Evolutionary conservation across 1,139 yeast species (phyloP).

Genomic region (Pichia sp.): DNA sequence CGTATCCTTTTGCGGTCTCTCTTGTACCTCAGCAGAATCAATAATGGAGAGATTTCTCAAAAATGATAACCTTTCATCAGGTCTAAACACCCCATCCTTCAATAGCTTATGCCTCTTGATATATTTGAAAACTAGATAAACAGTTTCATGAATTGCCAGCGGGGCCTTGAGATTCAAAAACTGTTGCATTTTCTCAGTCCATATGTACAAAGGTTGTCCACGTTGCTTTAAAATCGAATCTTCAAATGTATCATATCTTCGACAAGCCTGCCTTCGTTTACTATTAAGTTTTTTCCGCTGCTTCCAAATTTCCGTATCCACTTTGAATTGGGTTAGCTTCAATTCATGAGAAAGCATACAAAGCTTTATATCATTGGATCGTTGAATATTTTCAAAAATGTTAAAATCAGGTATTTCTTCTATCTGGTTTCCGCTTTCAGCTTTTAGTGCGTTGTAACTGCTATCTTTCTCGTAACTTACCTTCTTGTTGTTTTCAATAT

Average conservation of each 20-base stretch:
- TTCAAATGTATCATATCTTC: not conserved
- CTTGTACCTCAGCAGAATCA: no score
- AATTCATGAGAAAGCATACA: not conserved
- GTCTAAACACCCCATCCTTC: not conserved
- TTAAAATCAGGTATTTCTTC: no score
- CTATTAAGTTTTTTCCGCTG: not conserved
- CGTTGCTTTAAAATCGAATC: not conserved
- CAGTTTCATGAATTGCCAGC: conserved; percentile 2
- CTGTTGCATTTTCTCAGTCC: conserved; percentile 1
- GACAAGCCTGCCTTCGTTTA: not conserved
- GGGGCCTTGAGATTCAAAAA: conserved; percentile 1
- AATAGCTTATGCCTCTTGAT: not conserved
- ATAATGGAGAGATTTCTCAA: no score
- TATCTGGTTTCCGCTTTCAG: no score
- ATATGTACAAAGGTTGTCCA: not conserved
- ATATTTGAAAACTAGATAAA: not conserved
- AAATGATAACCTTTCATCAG: not conserved
- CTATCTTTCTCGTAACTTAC: no score
- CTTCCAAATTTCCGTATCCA: not conserved
- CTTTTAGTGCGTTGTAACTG: no score
- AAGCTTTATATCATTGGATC: not conserved
- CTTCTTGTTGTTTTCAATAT: no score
- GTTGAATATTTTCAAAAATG: no score
- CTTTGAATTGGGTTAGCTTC: not conserved
- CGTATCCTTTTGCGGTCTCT: no score